These are phyloP conservation scores for Haplosporangium sp. DNA, from an alignment of 371 early-diverging fungal genomes.

Conservation along the genomic window DNA sequence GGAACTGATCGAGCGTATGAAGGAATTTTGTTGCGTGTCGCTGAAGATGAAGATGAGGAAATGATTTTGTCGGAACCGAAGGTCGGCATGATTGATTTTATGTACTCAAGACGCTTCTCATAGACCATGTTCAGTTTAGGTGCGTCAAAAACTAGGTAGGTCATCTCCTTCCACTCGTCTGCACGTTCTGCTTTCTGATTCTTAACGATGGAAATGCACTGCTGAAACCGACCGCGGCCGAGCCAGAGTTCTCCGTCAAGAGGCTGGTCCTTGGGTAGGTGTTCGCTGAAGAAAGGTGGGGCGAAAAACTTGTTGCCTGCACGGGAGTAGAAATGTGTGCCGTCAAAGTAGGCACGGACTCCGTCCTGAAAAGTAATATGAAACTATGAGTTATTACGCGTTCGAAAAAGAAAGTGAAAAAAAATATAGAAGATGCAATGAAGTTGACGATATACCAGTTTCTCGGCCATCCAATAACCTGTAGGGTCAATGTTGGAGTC, in stretches of 20 bases:
- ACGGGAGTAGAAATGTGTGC: conserved; percentile 57
- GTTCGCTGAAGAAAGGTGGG: conserved; percentile 65
- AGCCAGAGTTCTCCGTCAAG: conserved; percentile 72
- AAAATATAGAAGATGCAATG: not conserved
- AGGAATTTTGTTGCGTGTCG: conserved; percentile 13
- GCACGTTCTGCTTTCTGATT: conserved; percentile 45
- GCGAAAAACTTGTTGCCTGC: conserved; percentile 63
- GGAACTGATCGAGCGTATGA: conserved; percentile 53
- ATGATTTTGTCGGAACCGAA: conserved; percentile 23
- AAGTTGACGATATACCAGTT: conserved; percentile 53
- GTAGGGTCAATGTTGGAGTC: conserved; percentile 50
- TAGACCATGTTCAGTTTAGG: conserved; percentile 57
- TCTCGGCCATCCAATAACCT: conserved; percentile 61
- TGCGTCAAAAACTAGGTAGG: conserved; percentile 61
- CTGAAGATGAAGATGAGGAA: conserved; percentile 12
- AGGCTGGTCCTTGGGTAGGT: conserved; percentile 60
- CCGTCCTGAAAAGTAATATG: conserved; percentile 51
- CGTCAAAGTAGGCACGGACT: conserved; percentile 67
- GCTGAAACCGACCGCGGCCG: conserved; percentile 64
- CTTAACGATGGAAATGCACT: conserved; percentile 67
- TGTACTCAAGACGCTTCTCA: conserved; percentile 54
- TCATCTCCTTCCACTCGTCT: conserved; percentile 50
- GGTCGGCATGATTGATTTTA: conserved; percentile 48
- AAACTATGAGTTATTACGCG: too few relatives aligned
- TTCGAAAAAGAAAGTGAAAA: not conserved